Base-by-base conservation (phyloP, 169 alveolate genomes). In the Babesia divergens region DNA sequence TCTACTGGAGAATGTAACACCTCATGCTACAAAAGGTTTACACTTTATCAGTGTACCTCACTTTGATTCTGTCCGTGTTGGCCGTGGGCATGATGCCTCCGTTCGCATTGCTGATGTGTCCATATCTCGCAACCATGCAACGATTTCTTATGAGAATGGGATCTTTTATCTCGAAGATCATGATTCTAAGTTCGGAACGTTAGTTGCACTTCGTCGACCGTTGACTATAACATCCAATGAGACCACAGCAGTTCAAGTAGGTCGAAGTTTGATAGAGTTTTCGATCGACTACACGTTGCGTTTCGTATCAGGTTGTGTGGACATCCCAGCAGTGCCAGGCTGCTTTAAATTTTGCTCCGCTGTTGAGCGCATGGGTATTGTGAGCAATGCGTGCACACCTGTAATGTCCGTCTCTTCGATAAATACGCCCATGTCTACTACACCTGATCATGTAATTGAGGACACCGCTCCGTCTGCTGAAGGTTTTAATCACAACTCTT, bases 51-150 rank as follows among this genome's bases (percentile, higher is more conserved):
- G 93, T 34, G 83, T 93, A 66, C 89, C 85, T 8, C 94, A 90
- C 31, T 74, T 75, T 60, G 90, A 89, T 52, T 82, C 65, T 52
- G 82, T 93, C 6, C 92, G 89, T 47, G 84, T 93, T 58, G 99
- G 99, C 40, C 91, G 99, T 62, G 99, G 99, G 11, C 99, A 97
- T 76, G 98, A 96, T 67, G 90, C 98, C 59, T 99, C 98, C 51
- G 95, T 98, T 44, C 91, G 99, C 54, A 94, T 98, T 31, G 94
- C 97, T 26, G 99, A 98, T 82, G 97, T 95, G 24, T 96, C 99
- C 42, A 98, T 98, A 13, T 95, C 99, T 9, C 92, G 99, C 68
- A 83, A 82, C 28, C 99, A 98, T 82, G 98, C 99, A 29, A 93
- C 91, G 28, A 91, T 98, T 38, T 84, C 92, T 51, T 94, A 89